Base-by-base conservation (phyloP, 345 rosid species). In the Eutrema yunnanense region DNA sequence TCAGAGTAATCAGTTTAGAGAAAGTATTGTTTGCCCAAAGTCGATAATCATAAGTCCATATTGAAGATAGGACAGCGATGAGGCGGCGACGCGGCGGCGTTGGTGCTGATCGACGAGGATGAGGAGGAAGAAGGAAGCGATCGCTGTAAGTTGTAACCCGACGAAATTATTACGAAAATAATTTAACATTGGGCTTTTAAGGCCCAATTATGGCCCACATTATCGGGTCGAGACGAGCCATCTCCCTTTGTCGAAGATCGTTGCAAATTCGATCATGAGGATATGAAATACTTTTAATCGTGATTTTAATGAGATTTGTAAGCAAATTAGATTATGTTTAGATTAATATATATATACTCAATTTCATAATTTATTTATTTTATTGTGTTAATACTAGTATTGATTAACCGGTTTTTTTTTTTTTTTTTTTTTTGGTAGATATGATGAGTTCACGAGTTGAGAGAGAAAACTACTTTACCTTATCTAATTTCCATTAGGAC, bases 371-470 rank as follows among this genome's bases (percentile, higher is more conserved):
- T n/a, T n/a, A n/a, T 16, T 16, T 16, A 32, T 32, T 32, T 32
- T 32, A 0, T 32, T 32, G 6, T 4, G 6, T 1, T 32, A 4
- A 4, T 30, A 32, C 4, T 32, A n/a, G n/a, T n/a, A 32, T 4
- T 32, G 33, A 40, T 49, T 59, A 52, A 50, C 19, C 14, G 53
- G 34, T 32, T 4, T 29, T 4, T 29, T 32, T 32, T 32, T 3
- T 32, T 32, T 32, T 19, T 9, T 2, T 47, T 9, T 3, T 47
- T 38, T 37, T 54, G 11, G 11, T 46, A 37, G 38, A 40, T 33
- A 58, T 66, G 78, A 66, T 73, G 65, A 38, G 61, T 40, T 74
- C 73, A 74, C 73, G 72, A 66, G 73, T 41, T 56, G 41, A 50
- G 47, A 30, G 40, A 30, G 40, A 50, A 74, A 74, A 49, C 53